Base-by-base conservation (phyloP, 2,329 filamentous ascomycete genomes). In the Nectriaceae sp. region DNA sequence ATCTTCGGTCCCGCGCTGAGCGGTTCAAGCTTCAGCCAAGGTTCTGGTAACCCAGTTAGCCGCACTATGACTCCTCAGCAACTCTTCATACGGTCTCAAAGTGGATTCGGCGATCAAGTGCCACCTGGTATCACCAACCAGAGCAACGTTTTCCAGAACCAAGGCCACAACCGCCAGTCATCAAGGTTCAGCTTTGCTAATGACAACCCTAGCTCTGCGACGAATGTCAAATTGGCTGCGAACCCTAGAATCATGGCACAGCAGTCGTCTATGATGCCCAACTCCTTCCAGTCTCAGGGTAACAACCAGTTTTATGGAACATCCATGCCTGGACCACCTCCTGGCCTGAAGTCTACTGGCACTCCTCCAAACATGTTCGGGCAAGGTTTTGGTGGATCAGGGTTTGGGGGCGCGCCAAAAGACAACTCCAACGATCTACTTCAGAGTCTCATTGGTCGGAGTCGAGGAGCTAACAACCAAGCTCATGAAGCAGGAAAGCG, bases 301-400 rank as follows among this genome's bases (percentile, higher is more conserved):
- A 70, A 78, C 56, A 83, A 79, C 55, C 88, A 89, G 54, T 94
- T 90, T 66, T 97, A 94, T 68, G 83, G 86, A 40, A 86, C 84
- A 45, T 89, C 89, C 10, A 90, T 97, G 63, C 90, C 95, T 62
- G 93, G 92, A 3, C 94, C 95, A 21, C 94, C 94, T 50, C 95
- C 94, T 1, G 94, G 94, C 10, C 78, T 99, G 21, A 99, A 99
- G 74, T 95, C 93, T 19, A 92, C 92, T 3, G 90, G 91, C 36
- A 97, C 93, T 16, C 93, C 94, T 49, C 93, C 94, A 15, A 91
- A 89, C 61, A 94, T 97, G 82, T 97, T 97, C 70, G 89, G 90
- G 22, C 91, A 97, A 69, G 87, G 88, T 40, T 97, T 96, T 66
- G 89, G 89, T 38, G 87, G 82, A 53, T 76, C 80, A 42, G 84